A percentile compares a stretch with the other conserved stretches of the same genome.
These are phyloP conservation scores for Rhizomucor pusillus DNA, from an alignment of 371 early-diverging fungal genomes.

Conservation along the genomic window DNA sequence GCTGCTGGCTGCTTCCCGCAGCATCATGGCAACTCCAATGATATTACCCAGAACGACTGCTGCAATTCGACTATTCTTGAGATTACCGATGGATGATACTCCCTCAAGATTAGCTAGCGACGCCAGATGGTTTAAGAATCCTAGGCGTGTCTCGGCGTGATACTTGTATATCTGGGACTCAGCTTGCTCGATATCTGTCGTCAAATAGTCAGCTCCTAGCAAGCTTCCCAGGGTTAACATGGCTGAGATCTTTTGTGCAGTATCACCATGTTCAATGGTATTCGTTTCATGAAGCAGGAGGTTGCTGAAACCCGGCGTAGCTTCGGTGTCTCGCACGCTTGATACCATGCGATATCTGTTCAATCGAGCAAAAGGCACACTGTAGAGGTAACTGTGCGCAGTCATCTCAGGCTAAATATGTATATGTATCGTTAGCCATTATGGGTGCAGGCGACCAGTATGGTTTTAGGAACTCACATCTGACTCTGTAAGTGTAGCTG, in stretches of 20 bases:
- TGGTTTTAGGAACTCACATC: slow-evolving; percentile 19
- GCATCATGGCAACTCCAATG: slow-evolving; percentile 10
- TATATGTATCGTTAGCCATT: too few species aligned
- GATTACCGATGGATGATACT: slow-evolving; percentile 22
- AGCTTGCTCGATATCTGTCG: slow-evolving; percentile 11
- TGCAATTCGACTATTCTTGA: slow-evolving; percentile 39
- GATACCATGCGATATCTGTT: slow-evolving; percentile 14
- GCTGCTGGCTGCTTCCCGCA: not conserved
- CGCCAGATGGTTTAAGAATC: slow-evolving; percentile 19
- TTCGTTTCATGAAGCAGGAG: not conserved
- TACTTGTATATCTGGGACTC: slow-evolving; percentile 21
- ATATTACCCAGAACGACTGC: slow-evolving; percentile 37
- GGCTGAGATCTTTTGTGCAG: slow-evolving; percentile 21
- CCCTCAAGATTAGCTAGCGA: slow-evolving; percentile 21
- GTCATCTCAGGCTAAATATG: too few species aligned
- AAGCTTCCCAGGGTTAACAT: slow-evolving; percentile 25
- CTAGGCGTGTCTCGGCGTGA: slow-evolving; percentile 8
- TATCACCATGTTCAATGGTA: not conserved
- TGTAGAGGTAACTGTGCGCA: slow-evolving; percentile 27
- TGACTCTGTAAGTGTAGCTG: slow-evolving; percentile 12
- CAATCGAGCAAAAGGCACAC: slow-evolving; percentile 22
- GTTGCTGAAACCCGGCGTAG: not conserved
- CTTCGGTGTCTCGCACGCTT: slow-evolving; percentile 7
- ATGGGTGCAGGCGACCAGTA: not conserved
- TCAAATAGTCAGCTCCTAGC: slow-evolving; percentile 30